phyloP scores from a whole-genome alignment of 2,329 filamentous ascomycete species.

The Microsporum audouinii region DNA sequence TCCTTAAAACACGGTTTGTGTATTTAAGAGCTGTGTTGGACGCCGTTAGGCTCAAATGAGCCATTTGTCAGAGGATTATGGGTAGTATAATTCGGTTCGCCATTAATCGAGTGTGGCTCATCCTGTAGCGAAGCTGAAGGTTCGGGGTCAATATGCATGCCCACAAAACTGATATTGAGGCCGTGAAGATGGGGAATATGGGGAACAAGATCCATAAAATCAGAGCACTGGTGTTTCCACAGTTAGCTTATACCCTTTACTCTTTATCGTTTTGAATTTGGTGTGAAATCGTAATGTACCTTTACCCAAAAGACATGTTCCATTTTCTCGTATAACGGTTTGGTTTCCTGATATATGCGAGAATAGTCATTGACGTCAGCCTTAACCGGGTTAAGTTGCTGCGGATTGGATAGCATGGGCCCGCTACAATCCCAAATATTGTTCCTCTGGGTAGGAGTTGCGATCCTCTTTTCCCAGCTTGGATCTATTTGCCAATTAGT shows the following conservation, averaged over 20 bases:
- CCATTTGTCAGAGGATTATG: constrained; percentile 2
- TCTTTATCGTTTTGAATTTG: neutral
- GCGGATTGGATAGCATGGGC: constrained; percentile 34
- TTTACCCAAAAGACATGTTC: constrained; percentile 42
- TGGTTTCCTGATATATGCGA: constrained; percentile 33
- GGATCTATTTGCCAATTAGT: constrained; percentile 23
- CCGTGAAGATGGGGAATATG: constrained; percentile 38
- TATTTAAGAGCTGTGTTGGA: neutral
- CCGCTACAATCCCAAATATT: constrained; percentile 40
- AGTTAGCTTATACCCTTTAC: constrained; percentile 11
- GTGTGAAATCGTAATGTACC: constrained; percentile 22
- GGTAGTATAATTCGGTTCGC: neutral
- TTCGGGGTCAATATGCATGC: constrained; percentile 33
- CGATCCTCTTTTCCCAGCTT: constrained; percentile 36
- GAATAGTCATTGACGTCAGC: constrained; percentile 31
- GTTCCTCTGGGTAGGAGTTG: constrained; percentile 33
- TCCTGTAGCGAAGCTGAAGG: constrained; percentile 18
- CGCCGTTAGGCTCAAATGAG: neutral
- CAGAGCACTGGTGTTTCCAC: constrained; percentile 30
- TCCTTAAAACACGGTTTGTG: neutral
- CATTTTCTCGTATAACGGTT: constrained; percentile 39
- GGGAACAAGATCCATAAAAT: constrained; percentile 40
- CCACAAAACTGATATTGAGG: constrained; percentile 28
- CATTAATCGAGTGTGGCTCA: constrained; percentile 21
- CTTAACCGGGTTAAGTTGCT: constrained; percentile 27